phyloP scores from a whole-genome alignment of 352 stramenopile genomes.

The Phytophthora citrophthora region DNA sequence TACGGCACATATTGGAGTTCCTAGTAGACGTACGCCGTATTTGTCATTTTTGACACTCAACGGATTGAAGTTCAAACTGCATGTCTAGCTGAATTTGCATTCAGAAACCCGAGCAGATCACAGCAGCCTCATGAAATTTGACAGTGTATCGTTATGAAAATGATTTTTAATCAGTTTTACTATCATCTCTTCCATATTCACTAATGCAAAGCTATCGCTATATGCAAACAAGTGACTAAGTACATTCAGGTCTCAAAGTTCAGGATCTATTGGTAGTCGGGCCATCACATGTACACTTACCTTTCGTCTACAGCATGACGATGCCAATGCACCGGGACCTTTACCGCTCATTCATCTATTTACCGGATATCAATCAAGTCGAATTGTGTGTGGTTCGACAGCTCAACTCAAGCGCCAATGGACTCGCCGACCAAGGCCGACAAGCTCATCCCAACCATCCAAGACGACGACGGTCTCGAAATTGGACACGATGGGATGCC shows the following conservation, averaged over 20 bases:
- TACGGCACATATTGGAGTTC: background rate
- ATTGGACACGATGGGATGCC: constrained; percentile 46
- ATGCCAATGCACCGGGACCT: too few relatives aligned
- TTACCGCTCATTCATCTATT: background rate
- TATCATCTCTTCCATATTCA: too few relatives aligned
- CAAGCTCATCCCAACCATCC: constrained; percentile 40
- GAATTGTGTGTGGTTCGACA: too few relatives aligned
- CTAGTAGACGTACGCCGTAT: background rate
- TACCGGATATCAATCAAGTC: constrained; percentile 2
- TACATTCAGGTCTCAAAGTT: too few relatives aligned
- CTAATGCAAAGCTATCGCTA: too few relatives aligned
- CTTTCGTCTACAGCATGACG: too few relatives aligned
- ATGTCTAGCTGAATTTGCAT: constrained; percentile 2
- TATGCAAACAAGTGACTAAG: too few relatives aligned
- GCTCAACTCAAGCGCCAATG: constrained; percentile 10
- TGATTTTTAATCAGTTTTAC: too few relatives aligned
- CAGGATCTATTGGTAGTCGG: too few relatives aligned
- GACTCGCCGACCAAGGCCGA: constrained; percentile 43
- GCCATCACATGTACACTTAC: too few relatives aligned
- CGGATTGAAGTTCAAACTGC: constrained; percentile 7
- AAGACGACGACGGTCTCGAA: constrained; percentile 32
- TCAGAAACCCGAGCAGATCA: background rate
- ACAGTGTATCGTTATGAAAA: too few relatives aligned
- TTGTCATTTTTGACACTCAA: background rate
- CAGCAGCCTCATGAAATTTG: too few relatives aligned